phyloP scores from a whole-genome alignment of 106 monocot genomes.

The Dendrobium huoshanense region DNA sequence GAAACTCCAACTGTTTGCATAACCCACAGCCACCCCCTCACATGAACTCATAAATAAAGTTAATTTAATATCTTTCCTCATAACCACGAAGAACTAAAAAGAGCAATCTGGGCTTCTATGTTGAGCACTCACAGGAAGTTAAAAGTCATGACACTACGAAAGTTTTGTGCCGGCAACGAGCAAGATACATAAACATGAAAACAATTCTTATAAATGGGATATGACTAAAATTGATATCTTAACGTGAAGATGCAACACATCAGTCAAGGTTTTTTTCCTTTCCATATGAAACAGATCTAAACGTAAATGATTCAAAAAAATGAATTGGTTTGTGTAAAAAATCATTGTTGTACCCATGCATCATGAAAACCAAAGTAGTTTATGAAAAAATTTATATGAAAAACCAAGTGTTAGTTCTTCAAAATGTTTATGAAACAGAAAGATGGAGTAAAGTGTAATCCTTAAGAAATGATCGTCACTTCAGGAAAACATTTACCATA shows the following conservation, averaged over 20 bases:
- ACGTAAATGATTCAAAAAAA: no score
- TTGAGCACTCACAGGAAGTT: no score
- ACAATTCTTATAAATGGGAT: neutral
- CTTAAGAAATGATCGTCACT: neutral
- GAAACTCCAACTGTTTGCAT: no score
- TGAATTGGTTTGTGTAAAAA: neutral
- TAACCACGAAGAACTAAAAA: no score
- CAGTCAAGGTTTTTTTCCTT: neutral
- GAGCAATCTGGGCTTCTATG: no score
- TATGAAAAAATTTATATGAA: neutral
- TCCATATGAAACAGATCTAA: neutral
- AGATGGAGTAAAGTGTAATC: neutral
- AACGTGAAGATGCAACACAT: neutral
- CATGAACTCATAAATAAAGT: no score
- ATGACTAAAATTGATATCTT: neutral
- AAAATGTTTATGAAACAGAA: neutral
- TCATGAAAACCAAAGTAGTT: neutral
- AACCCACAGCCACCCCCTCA: no score
- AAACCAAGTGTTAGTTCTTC: neutral
- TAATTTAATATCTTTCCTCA: no score
- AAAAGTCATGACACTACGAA: no score
- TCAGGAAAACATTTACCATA: neutral
- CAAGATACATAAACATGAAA: neutral
- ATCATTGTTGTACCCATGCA: no score
- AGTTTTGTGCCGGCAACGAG: no score